Base-by-base conservation (phyloP, 139 green algal species). In the Chlamydomonas eustigma region DNA sequence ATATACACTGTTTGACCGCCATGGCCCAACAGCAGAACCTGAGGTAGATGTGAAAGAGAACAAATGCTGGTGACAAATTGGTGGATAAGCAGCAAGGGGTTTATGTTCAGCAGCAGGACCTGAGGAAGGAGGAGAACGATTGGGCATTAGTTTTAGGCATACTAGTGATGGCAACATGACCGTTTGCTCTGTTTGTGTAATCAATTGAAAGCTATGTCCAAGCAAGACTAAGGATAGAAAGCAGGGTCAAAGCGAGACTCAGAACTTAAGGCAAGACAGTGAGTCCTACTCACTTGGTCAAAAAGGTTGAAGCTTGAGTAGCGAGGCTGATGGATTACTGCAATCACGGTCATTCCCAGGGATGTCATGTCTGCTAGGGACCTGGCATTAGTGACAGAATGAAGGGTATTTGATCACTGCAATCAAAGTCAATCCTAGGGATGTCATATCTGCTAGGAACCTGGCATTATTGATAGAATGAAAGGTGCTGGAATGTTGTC, bases 271-370 rank as follows among this genome's bases (percentile, higher is more conserved):
- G n/a, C n/a, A n/a, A n/a, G n/a, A n/a, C n/a, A n/a, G n/a, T n/a
- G n/a, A n/a, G n/a, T n/a, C n/a, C n/a, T 28, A 36, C 78, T 0
- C 66, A 96, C 76, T 83, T 94, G 80, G 83, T 96, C 88, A 71
- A 93, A 95, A 50, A 92, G 71, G 12, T 77, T 64, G 74, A 89
- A 94, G 33, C 39, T 78, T 35, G 68, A 79, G 73, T 80, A 83
- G 35, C 78, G 78, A 0, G 83, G 83, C 75, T 86, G 81, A 65
- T 90, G 85, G 71, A 84, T 83, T 24, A 88, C 88, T 1, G 81
- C 86, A 3, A 92, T 77, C 30, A 97, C 78, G 67, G 82, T 92
- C 88, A 92, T 92, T 39, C 90, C 90, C 67, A 91, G 74, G 22
- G 77, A 70, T 0, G 88, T 80, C 85, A 93, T 92, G 69, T 83